Base-by-base conservation (phyloP, 2,329 filamentous ascomycete genomes). In the Fusarium sp. region DNA sequence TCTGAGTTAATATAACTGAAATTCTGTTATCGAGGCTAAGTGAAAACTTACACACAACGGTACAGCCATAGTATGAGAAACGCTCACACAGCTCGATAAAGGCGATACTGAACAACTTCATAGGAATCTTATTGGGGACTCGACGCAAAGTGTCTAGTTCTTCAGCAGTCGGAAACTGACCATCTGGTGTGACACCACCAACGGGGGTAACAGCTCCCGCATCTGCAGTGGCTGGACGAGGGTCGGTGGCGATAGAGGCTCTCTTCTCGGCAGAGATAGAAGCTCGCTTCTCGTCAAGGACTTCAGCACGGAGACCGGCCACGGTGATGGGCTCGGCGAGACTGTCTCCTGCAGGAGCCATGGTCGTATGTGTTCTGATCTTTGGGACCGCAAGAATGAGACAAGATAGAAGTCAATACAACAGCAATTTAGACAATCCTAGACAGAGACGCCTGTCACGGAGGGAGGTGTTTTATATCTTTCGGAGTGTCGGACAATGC, bases 31-130 rank as follows among this genome's bases (percentile, higher is more conserved):
- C 14, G n/a, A 36, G 25, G 14, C n/a, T 49, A n/a, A 50, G 36
- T 27, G 0, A 31, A 31, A 22, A 91, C 77, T 90, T 79, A 90
- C 89, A 90, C 42, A 92, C 86, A 44, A 88, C 86, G 15, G 87
- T 88, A 9, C 88, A 89, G 38, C 92, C 92, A 74, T 93, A 93
- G 84, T 92, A 94, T 5, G 89, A 91, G 80, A 93, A 93, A 38
- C 92, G 89, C 80, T 94, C 92, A 80, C 90, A 92, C 33, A 93
- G 79, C 79, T 93, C 91, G 46, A 93, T 85, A 64, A 93, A 89
- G 4, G 89, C 90, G 68, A 93, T 87, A 35, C 88, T 90, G 76
- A 88, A 92, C 14, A 89, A 83, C 39, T 84, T 86, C 81, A 86
- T 85, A 3, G 89, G 89, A 29, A 93, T 87, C 74, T 84, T 84